A percentile compares a stretch with the other conserved stretches of the same genome.
phyloP scores from a whole-genome alignment of 2,329 filamentous ascomycete species.

The Drechslerella stenobrocha region DNA sequence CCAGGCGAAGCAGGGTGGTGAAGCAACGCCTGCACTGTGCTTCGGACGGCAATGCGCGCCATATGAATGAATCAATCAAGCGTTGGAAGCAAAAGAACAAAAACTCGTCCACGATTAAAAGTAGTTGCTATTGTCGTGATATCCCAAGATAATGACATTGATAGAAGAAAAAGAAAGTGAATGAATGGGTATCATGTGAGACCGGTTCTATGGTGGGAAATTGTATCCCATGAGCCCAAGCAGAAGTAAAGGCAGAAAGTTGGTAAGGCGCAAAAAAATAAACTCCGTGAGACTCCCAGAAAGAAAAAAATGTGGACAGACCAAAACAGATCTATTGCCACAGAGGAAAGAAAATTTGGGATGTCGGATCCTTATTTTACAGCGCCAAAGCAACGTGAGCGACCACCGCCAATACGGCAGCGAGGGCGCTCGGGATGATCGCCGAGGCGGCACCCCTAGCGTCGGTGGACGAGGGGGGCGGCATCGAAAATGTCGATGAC shows the following conservation, averaged over 20 bases:
- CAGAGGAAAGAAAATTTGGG: slow-evolving; percentile 14
- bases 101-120: slow-evolving; percentile 7
- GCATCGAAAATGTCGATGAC: slow-evolving; percentile 16
- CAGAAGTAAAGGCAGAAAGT: slow-evolving; percentile 1
- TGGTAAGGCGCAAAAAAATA: slow-evolving; percentile 8
- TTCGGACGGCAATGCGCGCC: background rate
- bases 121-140: slow-evolving; percentile 7
- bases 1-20: background rate
- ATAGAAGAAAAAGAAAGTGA: slow-evolving; percentile 14
- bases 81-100: background rate
- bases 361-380: slow-evolving; percentile 29
- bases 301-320: background rate
- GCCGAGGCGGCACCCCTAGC: slow-evolving; percentile 21
- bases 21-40: background rate
- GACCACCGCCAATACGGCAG: slow-evolving; percentile 33
- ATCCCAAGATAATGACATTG: slow-evolving; percentile 7
- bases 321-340: slow-evolving; percentile 1
- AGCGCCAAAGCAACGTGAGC: slow-evolving; percentile 30
- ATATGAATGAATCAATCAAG: background rate
- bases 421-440: slow-evolving; percentile 32
- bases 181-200: background rate
- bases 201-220: background rate
- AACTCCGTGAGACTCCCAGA: slow-evolving; percentile 47
- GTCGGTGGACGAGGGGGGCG: slow-evolving; percentile 19
- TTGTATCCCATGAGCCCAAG: slow-evolving; percentile 16